Evolutionary conservation across 768 basidiomycete species (phyloP), one percentile per base, ranked within the genome.

Genomic region (Neoboletus brunneissimus): DNA sequence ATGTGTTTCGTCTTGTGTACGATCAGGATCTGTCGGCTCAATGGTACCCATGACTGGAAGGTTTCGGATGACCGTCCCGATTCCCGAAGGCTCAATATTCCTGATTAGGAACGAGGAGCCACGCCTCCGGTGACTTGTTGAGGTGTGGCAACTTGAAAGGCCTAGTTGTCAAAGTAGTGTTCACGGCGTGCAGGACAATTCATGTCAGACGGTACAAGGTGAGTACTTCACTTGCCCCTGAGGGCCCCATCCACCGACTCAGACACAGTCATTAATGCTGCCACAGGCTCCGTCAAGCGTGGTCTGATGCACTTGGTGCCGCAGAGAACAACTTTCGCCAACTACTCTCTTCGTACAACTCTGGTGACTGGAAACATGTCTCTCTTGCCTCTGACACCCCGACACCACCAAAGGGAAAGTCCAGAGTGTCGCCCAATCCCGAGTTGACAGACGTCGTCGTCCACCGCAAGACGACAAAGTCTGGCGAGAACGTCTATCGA

Each of bases 341-440:
- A 55, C 79, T 94, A 11, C 79, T 96, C 48, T 81, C 86, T 7
- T 89, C 90, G 5, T 75, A 87, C 46, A 75, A 82, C 13, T 82
- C 87, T 1, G 70, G 76, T 11, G 86, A 91, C 48, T 97, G 94
- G 94, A 94, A 86, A 67, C 84, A 91, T 25, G 79, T 95, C 25
- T 77, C 82, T 11, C 59, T 77, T 27, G 74, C 76, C n/a, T 64
- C 65, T 15, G 75, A 78, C 42, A 71, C 80, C 31, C 61, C 65
- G 27, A 70, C 79, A 3, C 63, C 75, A 18, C 77, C 77, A 66
- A 89, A 91, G 67, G 85, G 85, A 48, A 90, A 89, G 65, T 76
- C 78, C 0, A 80, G 83, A 43, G 66, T 73, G 4, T 68, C 81
- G 4, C 69, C 75, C 0, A 68, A 78, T 10, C 85, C 89, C 41